phyloP scores from a whole-genome alignment of 768 basidiomycete species.

The Kwoniella mangroviensis region DNA sequence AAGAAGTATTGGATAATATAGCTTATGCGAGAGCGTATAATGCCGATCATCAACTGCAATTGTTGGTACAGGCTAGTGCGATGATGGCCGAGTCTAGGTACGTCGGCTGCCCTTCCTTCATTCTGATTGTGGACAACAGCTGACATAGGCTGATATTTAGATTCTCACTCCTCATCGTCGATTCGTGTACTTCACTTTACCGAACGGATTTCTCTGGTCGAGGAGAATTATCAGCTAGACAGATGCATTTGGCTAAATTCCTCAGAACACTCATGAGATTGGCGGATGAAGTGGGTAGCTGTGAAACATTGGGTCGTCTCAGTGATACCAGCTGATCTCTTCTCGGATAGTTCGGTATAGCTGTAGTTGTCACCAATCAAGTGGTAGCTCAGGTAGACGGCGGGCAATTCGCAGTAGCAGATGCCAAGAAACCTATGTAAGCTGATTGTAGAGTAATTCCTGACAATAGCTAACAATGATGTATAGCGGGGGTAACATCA shows the following conservation, averaged over 20 bases:
- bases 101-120: constrained; percentile 3
- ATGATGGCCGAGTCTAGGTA: constrained; percentile 98
- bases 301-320: not conserved
- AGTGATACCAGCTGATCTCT: constrained; percentile 13
- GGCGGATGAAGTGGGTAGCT: constrained; percentile 82
- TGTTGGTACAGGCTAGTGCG: constrained; percentile 91
- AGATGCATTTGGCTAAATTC: constrained; percentile 95
- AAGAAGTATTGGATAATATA: constrained; percentile 97
- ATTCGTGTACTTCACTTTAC: constrained; percentile 93
- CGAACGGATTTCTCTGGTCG: constrained; percentile 94
- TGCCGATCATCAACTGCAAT: constrained; percentile 90
- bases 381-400: constrained; percentile 99
- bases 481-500: constrained; percentile 83
- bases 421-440: constrained; percentile 93
- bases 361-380: constrained; percentile 96
- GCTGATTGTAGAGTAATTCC: constrained; percentile 11
- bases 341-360: constrained; percentile 81
- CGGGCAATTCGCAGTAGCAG: constrained; percentile 80
- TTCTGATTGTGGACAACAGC: constrained; percentile 1
- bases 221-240: constrained; percentile 91
- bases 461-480: constrained; percentile 15
- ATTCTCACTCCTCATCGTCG: constrained; percentile 94
- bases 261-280: constrained; percentile 87
- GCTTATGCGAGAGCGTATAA: constrained; percentile 99
- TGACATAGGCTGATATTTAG: constrained; percentile 59